These are phyloP conservation scores for Penicillium sp. DNA, from an alignment of 2,329 filamentous ascomycete genomes.

Conservation along the genomic window DNA sequence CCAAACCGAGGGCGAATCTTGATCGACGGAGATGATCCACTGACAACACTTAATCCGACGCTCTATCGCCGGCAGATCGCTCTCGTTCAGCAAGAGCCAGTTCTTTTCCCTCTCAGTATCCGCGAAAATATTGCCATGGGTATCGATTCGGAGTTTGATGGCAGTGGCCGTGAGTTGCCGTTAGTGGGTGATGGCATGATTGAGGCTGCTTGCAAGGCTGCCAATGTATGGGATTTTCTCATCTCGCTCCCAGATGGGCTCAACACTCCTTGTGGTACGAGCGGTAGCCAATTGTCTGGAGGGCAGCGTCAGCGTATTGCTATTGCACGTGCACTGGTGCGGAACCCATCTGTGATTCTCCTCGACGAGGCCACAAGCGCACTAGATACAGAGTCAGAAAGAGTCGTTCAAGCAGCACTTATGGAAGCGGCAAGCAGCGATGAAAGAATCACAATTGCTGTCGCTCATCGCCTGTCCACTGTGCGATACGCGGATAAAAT, in stretches of 20 bases:
- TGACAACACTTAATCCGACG: constrained; percentile 24
- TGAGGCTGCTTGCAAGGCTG: constrained; percentile 51
- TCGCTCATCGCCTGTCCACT: constrained; percentile 74
- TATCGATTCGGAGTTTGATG: constrained; percentile 1
- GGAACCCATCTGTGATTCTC: constrained; percentile 79
- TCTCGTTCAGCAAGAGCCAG: constrained; percentile 50
- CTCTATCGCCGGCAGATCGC: constrained; percentile 38
- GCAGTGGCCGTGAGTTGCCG: no score
- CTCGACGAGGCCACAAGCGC: constrained; percentile 88
- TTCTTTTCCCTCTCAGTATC: constrained; percentile 50
- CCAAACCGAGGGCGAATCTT: constrained; percentile 43
- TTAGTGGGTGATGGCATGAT: constrained; percentile 35
- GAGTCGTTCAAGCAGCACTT: constrained; percentile 83
- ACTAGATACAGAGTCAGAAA: constrained; percentile 84
- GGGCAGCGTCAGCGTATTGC: constrained; percentile 94
- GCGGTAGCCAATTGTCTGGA: constrained; percentile 66
- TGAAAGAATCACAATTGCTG: constrained; percentile 83
- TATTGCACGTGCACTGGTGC: constrained; percentile 80
- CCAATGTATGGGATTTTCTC: constrained; percentile 60
- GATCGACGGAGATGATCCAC: background rate
- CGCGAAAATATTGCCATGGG: constrained; percentile 55
- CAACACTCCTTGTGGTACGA: constrained; percentile 53
- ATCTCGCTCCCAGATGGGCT: constrained; percentile 58
- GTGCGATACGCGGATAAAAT: constrained; percentile 79
- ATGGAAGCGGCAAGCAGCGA: constrained; percentile 66